Evolutionary conservation across 192 early-diverging fungal genomes (phyloP), one percentile per base, ranked within the genome.

Genomic region (Spizellomyces sp.): DNA sequence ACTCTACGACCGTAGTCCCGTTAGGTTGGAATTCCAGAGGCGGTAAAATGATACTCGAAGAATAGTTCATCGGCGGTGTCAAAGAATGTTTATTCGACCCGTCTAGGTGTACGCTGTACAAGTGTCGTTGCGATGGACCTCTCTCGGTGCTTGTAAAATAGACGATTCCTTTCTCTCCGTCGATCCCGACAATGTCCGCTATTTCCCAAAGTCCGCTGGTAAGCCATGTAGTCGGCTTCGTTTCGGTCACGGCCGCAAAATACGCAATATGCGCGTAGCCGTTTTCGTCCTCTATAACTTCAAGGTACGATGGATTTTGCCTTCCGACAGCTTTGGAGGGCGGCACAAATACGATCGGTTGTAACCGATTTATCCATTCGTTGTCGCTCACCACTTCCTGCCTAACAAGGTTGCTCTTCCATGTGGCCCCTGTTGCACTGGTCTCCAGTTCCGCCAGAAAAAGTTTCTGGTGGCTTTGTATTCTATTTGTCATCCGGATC

Each of bases 401-500:
- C 87, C 95, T 56, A 88, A 88, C 91, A 86, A 98, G 41, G 83
- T 44, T 70, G 82, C 21, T 89, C 83, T 70, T 94, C 94, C 75
- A 86, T 74, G 45, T 71, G 59, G 21, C 75, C 15, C 81, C 84
- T 5, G 66, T 71, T 14, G 80, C 67, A 36, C 27, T 36, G 27
- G 27, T 36, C 27, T 36, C 3, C 27, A 36, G 27, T 41, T 77
- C 66, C 43, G 71, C 58, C 36, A 94, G 58, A 60, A 88, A 93
- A 43, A 94, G 75, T 17, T 87, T 81, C 69, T 90, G 82, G 5
- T 88, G 83, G 75, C 95, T 93, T 69, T 99, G 96, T 19, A 98
- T 90, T 15, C 96, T 82, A 71, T 99, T 99, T 77, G 93, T 93
- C 36, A 86, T 84, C 60, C 91, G 83, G 43, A 94, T 91, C 21